Evolutionary conservation across 768 basidiomycete species (phyloP), one percentile per base, ranked within the genome.

Genomic region (Suillus sp.): DNA sequence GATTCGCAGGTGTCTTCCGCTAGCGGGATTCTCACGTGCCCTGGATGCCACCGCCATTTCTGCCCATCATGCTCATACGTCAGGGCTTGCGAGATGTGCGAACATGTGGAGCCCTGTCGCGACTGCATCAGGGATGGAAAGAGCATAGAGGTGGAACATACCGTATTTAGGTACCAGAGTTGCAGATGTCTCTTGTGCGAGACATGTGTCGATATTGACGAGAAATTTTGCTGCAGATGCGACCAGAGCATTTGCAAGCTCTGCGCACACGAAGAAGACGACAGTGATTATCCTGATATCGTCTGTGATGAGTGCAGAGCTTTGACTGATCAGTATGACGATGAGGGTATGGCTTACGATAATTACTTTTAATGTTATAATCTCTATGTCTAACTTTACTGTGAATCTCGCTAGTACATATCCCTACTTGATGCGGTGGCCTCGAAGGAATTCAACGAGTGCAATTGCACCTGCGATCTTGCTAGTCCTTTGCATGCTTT

Each of bases 41-140:
- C 62, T 18, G n/a, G 59, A 16, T 63, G 62, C 32, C 55, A 35
- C 25, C 40, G 10, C 11, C 27, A 4, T 22, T 63, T 42, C 35
- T 63, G 61, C 63, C 14, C 14, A 14, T 18, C n/a, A 2, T 63
- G 62, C 27, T n/a, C 30, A n/a, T 35, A 43, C 60, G 63, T 63
- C 10, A 20, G 2, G 8, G n/a, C 13, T 10, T 63, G 62, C 27
- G 16, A 18, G 30, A 6, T n/a, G 16, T 63, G 62, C 37, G 27
- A 11, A n/a, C 3, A n/a, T 25, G 59, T 35, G 25, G 60, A 32
- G 16, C 27, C 34, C 10, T 63, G 61, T 63, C 14, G 16, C 10
- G 60, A 63, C n/a, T 63, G 62, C 61, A n/a, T 60, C 10, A 30
- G 32, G 7, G 13, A 57, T 4, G 59, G 30, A 37, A 30, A 38